Conservation (phyloP, 1,284 basidiomycete species). For the Malassezia nana region DNA sequence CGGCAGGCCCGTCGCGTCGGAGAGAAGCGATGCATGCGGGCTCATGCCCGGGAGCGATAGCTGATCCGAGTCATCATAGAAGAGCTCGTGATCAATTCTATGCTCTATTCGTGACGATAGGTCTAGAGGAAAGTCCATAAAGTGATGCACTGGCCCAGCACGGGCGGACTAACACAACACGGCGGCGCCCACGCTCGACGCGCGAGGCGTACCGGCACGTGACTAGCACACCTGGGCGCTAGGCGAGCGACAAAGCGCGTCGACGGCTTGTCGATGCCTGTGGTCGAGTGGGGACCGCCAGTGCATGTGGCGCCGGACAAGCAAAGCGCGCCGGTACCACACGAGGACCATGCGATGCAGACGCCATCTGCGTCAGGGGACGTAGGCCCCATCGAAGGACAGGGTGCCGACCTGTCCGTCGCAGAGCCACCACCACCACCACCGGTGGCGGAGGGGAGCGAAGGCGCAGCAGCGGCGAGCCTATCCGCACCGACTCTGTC, state of each 20-base stretch:
- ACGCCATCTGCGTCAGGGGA: not conserved
- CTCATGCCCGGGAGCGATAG: conserved; percentile 9
- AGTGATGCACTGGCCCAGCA: not conserved
- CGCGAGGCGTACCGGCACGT: conserved; percentile 10
- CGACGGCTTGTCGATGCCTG: conserved; percentile 1
- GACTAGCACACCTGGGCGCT: not conserved
- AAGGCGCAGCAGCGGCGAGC: not conserved
- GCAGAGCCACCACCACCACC: no score
- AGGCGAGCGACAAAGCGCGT: not conserved
- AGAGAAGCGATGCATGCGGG: conserved; percentile 7
- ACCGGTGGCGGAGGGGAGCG: not conserved
- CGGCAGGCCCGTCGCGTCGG: not conserved
- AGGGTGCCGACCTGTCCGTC: not conserved
- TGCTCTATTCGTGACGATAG: conserved; percentile 14
- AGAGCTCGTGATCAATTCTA: conserved; percentile 15
- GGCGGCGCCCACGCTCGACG: conserved; percentile 5
- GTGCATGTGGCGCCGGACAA: not conserved
- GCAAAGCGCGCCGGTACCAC: not conserved
- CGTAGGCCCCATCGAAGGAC: not conserved
- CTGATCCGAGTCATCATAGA: conserved; percentile 14
- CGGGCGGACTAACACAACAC: not conserved
- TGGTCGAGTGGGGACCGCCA: conserved; percentile 2
- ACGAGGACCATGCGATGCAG: not conserved
- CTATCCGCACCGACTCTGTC: not conserved
- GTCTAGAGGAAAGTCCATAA: conserved; percentile 15